phyloP scores from a whole-genome alignment of 2,329 filamentous ascomycete genomes.

The Elsinoe necatrix region DNA sequence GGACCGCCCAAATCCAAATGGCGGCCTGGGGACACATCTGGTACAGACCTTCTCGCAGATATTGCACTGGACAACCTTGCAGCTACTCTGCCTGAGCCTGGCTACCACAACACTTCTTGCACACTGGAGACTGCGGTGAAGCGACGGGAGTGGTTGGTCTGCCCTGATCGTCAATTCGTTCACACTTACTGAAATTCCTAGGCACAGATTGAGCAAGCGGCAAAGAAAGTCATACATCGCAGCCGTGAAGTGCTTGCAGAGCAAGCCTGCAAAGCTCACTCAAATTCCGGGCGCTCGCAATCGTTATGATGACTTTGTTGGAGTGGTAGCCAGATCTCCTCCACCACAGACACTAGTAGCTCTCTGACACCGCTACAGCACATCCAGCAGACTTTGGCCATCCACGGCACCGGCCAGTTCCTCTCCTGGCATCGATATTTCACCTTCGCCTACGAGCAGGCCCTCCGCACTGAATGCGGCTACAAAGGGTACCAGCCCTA shows the following conservation, averaged over 20 bases:
- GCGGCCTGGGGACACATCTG: constrained; percentile 22
- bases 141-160: background rate
- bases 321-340: constrained; percentile 2
- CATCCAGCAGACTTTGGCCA: constrained; percentile 23
- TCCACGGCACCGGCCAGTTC: constrained; percentile 23
- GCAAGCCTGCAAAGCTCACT: constrained; percentile 21
- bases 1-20: background rate
- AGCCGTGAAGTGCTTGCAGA: constrained; percentile 26
- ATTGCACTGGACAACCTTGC: constrained; percentile 25
- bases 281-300: constrained; percentile 23
- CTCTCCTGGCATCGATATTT: constrained; percentile 36
- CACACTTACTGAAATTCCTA: background rate
- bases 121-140: constrained; percentile 19
- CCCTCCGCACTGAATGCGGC: constrained; percentile 35
- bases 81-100: background rate
- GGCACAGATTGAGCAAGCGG: constrained; percentile 19
- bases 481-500: constrained; percentile 40
- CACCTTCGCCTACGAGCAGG: constrained; percentile 35
- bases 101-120: background rate
- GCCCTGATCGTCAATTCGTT: background rate
- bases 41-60: constrained; percentile 22
- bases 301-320: constrained; percentile 27
- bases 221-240: constrained; percentile 26
- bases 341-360: background rate
- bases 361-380: constrained; percentile 15